Percentiles rank a stretch among this genome's conserved stretches.
Conservation (phyloP, 257 asterid genomes). For the Anisodus tanguticus region DNA sequence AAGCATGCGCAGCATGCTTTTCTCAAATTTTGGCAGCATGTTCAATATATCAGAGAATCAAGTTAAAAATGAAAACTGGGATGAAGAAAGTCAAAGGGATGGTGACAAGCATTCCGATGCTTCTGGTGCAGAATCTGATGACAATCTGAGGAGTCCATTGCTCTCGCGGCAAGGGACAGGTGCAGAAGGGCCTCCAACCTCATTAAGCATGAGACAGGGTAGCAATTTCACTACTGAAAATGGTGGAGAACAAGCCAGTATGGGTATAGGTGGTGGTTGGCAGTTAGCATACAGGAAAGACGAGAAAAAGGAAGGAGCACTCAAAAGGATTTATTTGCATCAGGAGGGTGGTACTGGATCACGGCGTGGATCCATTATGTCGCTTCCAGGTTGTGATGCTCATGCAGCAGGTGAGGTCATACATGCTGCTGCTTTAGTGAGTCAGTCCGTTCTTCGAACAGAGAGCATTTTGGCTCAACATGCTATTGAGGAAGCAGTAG, state of each 20-base stretch:
- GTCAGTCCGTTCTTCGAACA: slow-evolving; percentile 76
- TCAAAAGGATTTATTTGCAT: slow-evolving; percentile 83
- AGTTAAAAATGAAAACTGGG: slow-evolving; percentile 64
- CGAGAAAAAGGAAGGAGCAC: slow-evolving; percentile 61
- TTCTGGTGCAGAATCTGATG: slow-evolving; percentile 70
- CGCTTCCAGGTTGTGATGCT: slow-evolving; percentile 61
- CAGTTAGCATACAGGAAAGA: slow-evolving; percentile 88
- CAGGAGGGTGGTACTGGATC: slow-evolving; percentile 74
- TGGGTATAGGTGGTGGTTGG: slow-evolving; percentile 99
- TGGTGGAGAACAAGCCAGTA: slow-evolving; percentile 55
- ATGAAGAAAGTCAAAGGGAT: slow-evolving; percentile 68
- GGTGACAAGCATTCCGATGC: slow-evolving; percentile 50
- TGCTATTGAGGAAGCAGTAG: slow-evolving; percentile 55
- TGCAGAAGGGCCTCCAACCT: slow-evolving; percentile 43
- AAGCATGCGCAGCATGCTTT: slow-evolving; percentile 86
- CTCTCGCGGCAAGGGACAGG: slow-evolving; percentile 61
- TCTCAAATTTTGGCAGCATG: slow-evolving; percentile 85
- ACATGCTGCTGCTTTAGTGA: slow-evolving; percentile 93
- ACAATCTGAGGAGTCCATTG: slow-evolving; percentile 80
- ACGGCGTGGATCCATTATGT: slow-evolving; percentile 72
- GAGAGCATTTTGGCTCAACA: slow-evolving; percentile 56
- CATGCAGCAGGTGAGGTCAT: slow-evolving; percentile 55
- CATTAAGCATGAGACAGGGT: slow-evolving; percentile 34
- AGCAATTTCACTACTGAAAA: slow-evolving; percentile 35
- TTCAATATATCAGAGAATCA: slow-evolving; percentile 61